Percentiles rank a stretch among this genome's conserved stretches.
Evolutionary conservation across 78 protist species (phyloP).

Genomic region (Tieghemostelium lacteum): DNA sequence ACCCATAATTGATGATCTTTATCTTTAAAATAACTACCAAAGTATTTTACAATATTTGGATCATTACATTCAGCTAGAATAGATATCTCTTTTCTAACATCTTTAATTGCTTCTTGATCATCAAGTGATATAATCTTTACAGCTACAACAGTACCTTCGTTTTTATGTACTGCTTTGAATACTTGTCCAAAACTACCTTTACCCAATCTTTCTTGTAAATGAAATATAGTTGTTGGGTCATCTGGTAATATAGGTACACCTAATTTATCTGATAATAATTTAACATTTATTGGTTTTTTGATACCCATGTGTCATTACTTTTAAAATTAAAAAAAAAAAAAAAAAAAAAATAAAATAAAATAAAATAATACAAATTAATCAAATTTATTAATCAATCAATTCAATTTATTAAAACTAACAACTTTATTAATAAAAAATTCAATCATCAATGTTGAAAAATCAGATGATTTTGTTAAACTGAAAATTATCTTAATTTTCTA

Average conservation of each 20-base stretch:
- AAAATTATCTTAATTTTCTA: no score
- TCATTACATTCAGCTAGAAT: constrained; percentile 69
- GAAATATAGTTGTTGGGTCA: constrained; percentile 61
- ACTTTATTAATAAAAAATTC: no score
- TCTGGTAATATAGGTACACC: constrained; percentile 76
- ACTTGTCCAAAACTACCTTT: constrained; percentile 76
- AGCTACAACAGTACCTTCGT: constrained; percentile 66
- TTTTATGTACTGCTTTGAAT: constrained; percentile 48
- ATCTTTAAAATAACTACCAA: constrained; percentile 73
- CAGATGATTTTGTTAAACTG: no score
- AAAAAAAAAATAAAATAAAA: no score
- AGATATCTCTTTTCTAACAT: constrained; percentile 50
- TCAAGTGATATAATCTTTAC: constrained; percentile 64
- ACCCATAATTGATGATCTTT: constrained; percentile 73
- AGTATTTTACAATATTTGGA: constrained; percentile 49
- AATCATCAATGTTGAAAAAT: no score
- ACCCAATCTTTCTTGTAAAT: constrained; percentile 72
- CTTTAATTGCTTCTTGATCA: constrained; percentile 79
- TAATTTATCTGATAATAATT: constrained; percentile 56
- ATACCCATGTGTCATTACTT: constrained; percentile 56
- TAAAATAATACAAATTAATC: no score
- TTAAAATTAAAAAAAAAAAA: no score
- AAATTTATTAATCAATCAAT: no score
- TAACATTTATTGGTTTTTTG: constrained; percentile 78
- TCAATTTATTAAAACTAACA: no score